A percentile compares a stretch with the other conserved stretches of the same genome.
Conservation (phyloP, 1,139 yeast species). For the Wickerhamiella infanticola region DNA sequence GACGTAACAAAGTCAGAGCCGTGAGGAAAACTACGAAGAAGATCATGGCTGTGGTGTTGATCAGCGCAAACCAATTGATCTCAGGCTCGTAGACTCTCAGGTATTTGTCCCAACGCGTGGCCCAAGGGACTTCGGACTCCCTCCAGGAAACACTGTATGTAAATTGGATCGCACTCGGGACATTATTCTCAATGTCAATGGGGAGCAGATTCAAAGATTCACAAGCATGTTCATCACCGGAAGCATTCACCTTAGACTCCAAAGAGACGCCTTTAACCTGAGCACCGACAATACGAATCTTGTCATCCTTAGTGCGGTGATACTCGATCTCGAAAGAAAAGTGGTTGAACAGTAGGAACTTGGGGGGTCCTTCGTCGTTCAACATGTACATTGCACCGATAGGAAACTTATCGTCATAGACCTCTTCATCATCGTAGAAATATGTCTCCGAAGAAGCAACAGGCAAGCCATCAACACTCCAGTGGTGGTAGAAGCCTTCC, state of each 20-base stretch:
- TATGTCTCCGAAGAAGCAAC: slow-evolving; percentile 45
- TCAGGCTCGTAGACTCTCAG: slow-evolving; percentile 82
- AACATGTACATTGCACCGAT: slow-evolving; percentile 34
- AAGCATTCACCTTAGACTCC: slow-evolving; percentile 33
- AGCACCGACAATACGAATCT: slow-evolving; percentile 82
- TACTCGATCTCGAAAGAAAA: slow-evolving; percentile 66
- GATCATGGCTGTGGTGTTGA: slow-evolving; percentile 73
- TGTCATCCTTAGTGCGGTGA: slow-evolving; percentile 54
- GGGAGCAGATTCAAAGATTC: slow-evolving; percentile 13
- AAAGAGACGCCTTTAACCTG: slow-evolving; percentile 44
- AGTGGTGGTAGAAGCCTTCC: slow-evolving; percentile 48
- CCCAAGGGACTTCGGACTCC: slow-evolving; percentile 72
- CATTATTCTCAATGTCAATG: slow-evolving; percentile 27
- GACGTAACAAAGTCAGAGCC: slow-evolving; percentile 62
- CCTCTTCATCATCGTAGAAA: slow-evolving; percentile 18
- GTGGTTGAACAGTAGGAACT: slow-evolving; percentile 60
- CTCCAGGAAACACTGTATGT: slow-evolving; percentile 53
- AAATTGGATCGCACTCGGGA: slow-evolving; percentile 26
- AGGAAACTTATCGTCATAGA: slow-evolving; percentile 70
- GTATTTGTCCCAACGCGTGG: slow-evolving; percentile 97
- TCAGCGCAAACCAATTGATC: slow-evolving; percentile 87
- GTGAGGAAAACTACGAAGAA: slow-evolving; percentile 62
- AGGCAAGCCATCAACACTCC: slow-evolving; percentile 92
- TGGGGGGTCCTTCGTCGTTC: neutral
- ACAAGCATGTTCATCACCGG: slow-evolving; percentile 24